Percentiles rank a stretch among this genome's conserved stretches.
Evolutionary conservation across 106 monocot genomes (phyloP).

Genomic region (Amphibolis antarctica): DNA sequence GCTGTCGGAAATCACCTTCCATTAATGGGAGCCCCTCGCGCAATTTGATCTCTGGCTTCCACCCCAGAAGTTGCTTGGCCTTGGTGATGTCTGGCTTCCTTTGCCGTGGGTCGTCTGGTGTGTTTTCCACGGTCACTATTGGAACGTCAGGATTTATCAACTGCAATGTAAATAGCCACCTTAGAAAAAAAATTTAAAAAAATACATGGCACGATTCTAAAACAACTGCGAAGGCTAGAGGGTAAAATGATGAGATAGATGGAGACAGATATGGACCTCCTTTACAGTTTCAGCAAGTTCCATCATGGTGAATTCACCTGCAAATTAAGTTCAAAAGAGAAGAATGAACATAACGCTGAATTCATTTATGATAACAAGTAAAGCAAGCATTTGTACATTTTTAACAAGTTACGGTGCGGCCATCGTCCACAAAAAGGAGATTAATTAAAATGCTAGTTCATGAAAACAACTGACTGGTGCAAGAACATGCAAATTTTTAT

Average conservation of each 20-base stretch:
- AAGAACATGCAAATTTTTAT: too few species aligned
- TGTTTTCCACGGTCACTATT: constrained; percentile 50
- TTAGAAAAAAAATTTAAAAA: too few species aligned
- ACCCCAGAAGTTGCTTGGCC: constrained; percentile 57
- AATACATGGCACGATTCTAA: too few species aligned
- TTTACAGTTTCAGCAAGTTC: constrained; percentile 89
- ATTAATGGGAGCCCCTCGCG: constrained; percentile 64
- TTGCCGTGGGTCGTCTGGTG: constrained; percentile 81
- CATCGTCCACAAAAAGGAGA: too few species aligned
- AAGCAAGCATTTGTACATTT: too few species aligned
- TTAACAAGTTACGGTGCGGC: too few species aligned
- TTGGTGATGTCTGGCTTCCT: constrained; percentile 82
- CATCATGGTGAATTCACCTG: constrained; percentile 96
- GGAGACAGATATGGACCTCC: constrained; percentile 38
- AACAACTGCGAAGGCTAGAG: neutral
- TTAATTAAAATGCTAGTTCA: too few species aligned
- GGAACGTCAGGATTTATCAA: constrained; percentile 46
- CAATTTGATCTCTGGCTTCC: constrained; percentile 59
- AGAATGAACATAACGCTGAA: neutral
- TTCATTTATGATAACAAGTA: neutral
- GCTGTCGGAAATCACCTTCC: constrained; percentile 66
- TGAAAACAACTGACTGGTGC: too few species aligned
- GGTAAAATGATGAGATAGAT: neutral
- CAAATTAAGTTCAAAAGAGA: too few species aligned
- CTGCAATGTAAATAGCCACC: constrained; percentile 16